phyloP scores from a whole-genome alignment of 2,329 filamentous ascomycete genomes.

The Magnaporthales sp. region DNA sequence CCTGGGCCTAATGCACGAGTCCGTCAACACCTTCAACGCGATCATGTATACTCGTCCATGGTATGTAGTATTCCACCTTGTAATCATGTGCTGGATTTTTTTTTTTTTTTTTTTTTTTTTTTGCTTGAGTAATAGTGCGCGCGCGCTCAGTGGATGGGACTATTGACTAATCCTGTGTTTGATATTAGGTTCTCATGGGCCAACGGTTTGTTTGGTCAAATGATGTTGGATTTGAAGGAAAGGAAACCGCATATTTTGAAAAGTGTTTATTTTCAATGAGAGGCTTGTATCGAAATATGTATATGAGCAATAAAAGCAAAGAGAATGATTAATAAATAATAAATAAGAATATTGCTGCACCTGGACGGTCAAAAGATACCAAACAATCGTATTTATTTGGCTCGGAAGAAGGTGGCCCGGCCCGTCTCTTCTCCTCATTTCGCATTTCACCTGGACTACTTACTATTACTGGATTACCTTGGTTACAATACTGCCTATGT shows the following conservation, averaged over 20 bases:
- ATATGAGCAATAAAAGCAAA: background rate
- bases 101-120: no score
- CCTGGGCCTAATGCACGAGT: slow-evolving; percentile 61
- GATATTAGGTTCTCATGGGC: slow-evolving; percentile 75
- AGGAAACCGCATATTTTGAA: slow-evolving; percentile 59
- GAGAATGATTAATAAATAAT: background rate
- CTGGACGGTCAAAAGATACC: background rate
- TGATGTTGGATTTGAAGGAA: slow-evolving; percentile 64
- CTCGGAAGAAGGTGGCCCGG: background rate
- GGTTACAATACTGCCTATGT: background rate
- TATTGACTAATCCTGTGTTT: slow-evolving; percentile 10
- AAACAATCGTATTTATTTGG: background rate
- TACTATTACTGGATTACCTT: background rate
- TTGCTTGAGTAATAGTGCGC: background rate
- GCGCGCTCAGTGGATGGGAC: no score
- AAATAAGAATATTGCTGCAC: background rate
- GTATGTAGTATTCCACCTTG: no score
- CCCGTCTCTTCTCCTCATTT: background rate
- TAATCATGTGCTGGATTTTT: no score
- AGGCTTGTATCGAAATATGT: background rate
- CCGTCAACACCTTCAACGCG: slow-evolving; percentile 50
- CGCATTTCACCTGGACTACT: no score
- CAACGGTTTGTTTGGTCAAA: slow-evolving; percentile 80
- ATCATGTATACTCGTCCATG: slow-evolving; percentile 48
- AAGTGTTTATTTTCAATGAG: slow-evolving; percentile 18